Conservation (phyloP, 345 rosid species). For the Erucastrum elatum region DNA sequence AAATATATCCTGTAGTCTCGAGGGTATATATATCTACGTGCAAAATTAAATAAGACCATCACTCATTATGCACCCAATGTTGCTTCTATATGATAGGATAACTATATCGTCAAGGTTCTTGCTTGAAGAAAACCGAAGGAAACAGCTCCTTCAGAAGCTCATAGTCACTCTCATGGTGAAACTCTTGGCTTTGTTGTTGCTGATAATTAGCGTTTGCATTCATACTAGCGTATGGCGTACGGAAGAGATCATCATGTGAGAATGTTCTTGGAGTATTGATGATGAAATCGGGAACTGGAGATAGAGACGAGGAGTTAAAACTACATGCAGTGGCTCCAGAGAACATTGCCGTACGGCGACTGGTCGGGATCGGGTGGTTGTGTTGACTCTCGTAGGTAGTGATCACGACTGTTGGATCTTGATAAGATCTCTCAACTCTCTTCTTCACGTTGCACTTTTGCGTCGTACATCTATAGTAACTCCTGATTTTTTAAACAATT, state of each 20-base stretch:
- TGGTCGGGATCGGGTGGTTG: slow-evolving; percentile 72
- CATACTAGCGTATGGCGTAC: slow-evolving; percentile 21
- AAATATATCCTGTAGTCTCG: not conserved
- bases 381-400: slow-evolving; percentile 92
- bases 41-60: slow-evolving; percentile 19
- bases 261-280: slow-evolving; percentile 39
- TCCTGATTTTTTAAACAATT: slow-evolving; percentile 40
- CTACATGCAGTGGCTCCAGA: slow-evolving; percentile 26
- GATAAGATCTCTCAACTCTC: slow-evolving; percentile 76
- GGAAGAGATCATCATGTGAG: slow-evolving; percentile 43
- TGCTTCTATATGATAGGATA: slow-evolving; percentile 6
- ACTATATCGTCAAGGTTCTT: slow-evolving; percentile 37
- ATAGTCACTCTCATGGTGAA: slow-evolving; percentile 45
- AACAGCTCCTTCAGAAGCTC: slow-evolving; percentile 80
- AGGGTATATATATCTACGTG: not conserved
- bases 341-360: slow-evolving; percentile 50
- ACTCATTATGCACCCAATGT: slow-evolving; percentile 21
- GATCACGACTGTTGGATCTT: slow-evolving; percentile 77
- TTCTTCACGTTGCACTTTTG: slow-evolving; percentile 88
- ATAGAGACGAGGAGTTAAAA: not conserved
- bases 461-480: slow-evolving; percentile 93
- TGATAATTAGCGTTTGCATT: slow-evolving; percentile 32
- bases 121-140: slow-evolving; percentile 72
- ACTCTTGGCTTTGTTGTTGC: slow-evolving; percentile 35
- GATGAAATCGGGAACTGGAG: slow-evolving; percentile 28